phyloP scores from a whole-genome alignment of 176 grass and related monocot species.

The Lolium rigidum region DNA sequence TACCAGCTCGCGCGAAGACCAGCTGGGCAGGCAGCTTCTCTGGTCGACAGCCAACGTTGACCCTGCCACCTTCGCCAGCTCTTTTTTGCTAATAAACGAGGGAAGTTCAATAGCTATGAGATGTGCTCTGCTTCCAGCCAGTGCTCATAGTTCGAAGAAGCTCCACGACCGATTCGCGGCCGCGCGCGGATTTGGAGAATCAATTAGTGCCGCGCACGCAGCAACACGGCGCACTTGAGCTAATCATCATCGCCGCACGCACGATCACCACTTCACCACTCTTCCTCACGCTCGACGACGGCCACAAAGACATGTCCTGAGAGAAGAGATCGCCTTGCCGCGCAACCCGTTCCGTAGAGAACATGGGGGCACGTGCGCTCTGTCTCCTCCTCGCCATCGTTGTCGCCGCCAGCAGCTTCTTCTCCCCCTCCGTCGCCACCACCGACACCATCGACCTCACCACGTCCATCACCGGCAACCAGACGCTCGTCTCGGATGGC shows the following conservation, averaged over 20 bases:
- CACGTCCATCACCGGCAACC: constrained; percentile 42
- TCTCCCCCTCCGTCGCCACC: not conserved
- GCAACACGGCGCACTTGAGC: not conserved
- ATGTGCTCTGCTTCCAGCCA: too few relatives aligned
- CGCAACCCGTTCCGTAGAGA: not conserved
- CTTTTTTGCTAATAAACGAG: not conserved
- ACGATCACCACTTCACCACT: not conserved
- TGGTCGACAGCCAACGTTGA: constrained; percentile 6
- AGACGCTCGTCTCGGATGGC: constrained; percentile 62
- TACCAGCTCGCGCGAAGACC: not conserved
- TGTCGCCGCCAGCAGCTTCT: not conserved
- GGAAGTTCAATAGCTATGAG: not conserved
- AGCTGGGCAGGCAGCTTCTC: not conserved
- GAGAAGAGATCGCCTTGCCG: not conserved
- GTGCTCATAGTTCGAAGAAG: not conserved
- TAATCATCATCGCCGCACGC: not conserved
- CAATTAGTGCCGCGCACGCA: not conserved
- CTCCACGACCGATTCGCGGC: not conserved
- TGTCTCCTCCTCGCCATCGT: not conserved
- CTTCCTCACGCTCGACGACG: not conserved
- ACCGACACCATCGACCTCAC: constrained; percentile 34
- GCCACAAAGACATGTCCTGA: not conserved
- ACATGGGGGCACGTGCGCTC: not conserved
- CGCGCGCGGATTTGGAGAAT: not conserved
- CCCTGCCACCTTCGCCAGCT: not conserved